Evolutionary conservation across 306 rosid genomes (phyloP), one percentile per base, ranked within the genome.

Genomic region (Canavalia gladiata): DNA sequence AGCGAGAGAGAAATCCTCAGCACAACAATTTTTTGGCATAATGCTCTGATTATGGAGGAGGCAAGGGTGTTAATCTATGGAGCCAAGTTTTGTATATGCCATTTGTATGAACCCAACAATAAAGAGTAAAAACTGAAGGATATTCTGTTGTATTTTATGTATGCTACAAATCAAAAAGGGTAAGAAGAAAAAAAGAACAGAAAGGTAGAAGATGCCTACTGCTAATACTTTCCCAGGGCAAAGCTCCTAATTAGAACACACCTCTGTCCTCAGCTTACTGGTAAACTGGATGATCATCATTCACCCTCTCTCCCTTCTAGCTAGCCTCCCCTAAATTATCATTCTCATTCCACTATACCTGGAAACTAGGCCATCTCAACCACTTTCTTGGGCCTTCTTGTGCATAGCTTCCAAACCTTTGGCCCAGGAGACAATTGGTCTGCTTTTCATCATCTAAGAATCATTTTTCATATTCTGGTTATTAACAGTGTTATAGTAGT

Each of bases 271-370:
- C 51, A 41, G 31, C 72, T 41, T 41, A 66, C n/a, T 18, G 51
- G 18, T 66, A 51, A 66, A 66, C 51, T n/a, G 18, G 29, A 33
- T 33, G 12, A 35, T 63, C 34, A 63, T 66, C 47, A n/a, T 65
- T n/a, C 33, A 13, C 30, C 7, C 33, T 11, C 46, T 12, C 74
- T 68, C 59, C 12, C 45, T 59, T 70, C 75, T 69, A 11, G 4
- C 58, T 50, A 47, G 31, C 58, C 29, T 30, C 74, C 34, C 42
- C 43, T 69, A 69, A 47, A 69, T 49, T 30, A 49, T 69, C 39
- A 69, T 6, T 49, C 58, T 68, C 75, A 69, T 47, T 30, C 35
- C 30, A 69, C 30, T 69, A 30, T 49, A 7, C 45, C 45, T 7
- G 28, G 59, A 18, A 18, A 18, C 25, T 18, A 18, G 42, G 43